Conservation (phyloP, 2,329 filamentous ascomycete species). For the Colletotrichum sp. region DNA sequence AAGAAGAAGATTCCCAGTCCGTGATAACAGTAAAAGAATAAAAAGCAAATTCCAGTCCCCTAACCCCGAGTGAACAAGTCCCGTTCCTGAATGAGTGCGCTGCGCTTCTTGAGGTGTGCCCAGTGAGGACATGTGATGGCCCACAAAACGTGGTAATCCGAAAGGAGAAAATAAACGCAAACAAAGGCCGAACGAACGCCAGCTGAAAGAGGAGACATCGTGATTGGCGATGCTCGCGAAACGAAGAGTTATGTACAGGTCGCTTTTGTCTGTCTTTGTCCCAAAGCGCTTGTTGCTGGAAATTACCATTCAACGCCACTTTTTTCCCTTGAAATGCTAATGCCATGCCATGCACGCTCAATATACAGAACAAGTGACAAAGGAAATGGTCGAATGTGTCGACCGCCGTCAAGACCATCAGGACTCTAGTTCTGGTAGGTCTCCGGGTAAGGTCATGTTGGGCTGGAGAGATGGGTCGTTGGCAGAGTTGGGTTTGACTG, state of each 20-base stretch:
- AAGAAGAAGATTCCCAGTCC: neutral
- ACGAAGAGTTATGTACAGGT: conserved; percentile 14
- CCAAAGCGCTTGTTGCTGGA: conserved; percentile 14
- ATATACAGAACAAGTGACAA: conserved; percentile 37
- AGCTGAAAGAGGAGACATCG: neutral
- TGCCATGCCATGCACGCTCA: conserved; percentile 39
- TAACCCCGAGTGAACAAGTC: conserved; percentile 1
- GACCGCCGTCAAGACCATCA: neutral
- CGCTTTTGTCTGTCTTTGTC: conserved; percentile 16
- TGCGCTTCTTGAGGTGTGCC: conserved; percentile 3
- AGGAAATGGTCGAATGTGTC: conserved; percentile 24
- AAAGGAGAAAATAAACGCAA: neutral
- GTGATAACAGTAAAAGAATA: neutral
- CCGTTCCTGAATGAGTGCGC: conserved; percentile 4
- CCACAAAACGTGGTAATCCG: neutral
- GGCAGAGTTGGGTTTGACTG: conserved; percentile 67
- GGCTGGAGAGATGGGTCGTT: conserved; percentile 51
- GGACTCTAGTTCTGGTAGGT: conserved; percentile 7
- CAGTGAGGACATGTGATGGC: neutral
- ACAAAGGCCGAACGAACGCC: neutral
- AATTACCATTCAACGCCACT: conserved; percentile 16
- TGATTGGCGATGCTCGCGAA: neutral
- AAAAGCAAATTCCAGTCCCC: neutral
- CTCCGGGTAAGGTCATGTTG: conserved; percentile 38
- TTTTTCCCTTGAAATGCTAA: conserved; percentile 21